Evolutionary conservation across 2,329 filamentous ascomycete species (phyloP), one percentile per base, ranked within the genome.

Genomic region (Verticillium isaacii): DNA sequence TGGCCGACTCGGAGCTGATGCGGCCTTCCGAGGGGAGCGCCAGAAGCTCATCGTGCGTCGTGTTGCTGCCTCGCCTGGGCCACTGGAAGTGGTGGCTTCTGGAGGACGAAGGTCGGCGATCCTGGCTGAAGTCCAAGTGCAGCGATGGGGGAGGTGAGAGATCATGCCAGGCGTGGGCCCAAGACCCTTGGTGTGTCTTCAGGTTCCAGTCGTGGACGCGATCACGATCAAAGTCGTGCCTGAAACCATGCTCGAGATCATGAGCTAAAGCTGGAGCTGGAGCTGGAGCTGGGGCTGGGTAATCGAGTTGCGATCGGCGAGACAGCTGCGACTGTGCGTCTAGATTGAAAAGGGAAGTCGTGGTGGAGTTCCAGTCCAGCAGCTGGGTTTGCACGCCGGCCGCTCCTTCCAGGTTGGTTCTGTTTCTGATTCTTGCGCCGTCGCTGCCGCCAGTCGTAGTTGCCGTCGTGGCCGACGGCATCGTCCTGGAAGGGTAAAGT

Each of bases 1-100:
- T 58, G 57, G 57, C 57, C 25, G 57, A 58, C 17, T 58, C 57
- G 19, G 57, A 58, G 37, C 57, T 58, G 37, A 58, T 50, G 37
- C 57, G 57, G 5, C 34, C 37, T 12, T 15, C 12, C 4, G 41
- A 25, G 19, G 25, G 36, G 23, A 41, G 23, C 37, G 39, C 15
- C 57, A 58, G 34, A 3, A 29, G 23, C 23, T 23, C 36, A 37
- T 39, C 25, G 15, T 50, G 19, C 19, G 41, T 23, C 5, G 41
- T 12, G 41, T 23, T 50, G 41, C 41, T 50, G n/a, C 19, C 9
- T 50, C 41, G 41, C 19, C 50, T 32, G 37, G 29, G 57, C 19
- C 37, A 39, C 11, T 41, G 34, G 19, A 32, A 29, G 37, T 45
- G 58, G 19, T 59, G 45, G 58, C 58, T 59, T 32, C 23, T 45